Evolutionary conservation across 2,329 filamentous ascomycete species (phyloP), one percentile per base, ranked within the genome.

Genomic region (Fusarium sp.): DNA sequence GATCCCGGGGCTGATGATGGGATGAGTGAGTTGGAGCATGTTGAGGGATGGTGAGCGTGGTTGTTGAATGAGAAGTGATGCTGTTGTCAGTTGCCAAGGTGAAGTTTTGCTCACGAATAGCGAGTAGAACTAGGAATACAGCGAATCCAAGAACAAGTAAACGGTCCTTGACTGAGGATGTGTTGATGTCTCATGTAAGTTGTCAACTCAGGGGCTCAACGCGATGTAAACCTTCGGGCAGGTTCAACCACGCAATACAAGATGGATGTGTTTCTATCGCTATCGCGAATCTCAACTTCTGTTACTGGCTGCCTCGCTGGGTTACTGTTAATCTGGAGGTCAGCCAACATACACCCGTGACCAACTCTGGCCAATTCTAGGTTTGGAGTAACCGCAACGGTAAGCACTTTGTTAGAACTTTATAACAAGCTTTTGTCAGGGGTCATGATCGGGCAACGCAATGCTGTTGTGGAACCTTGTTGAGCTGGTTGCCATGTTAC

Each of bases 1-100:
- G 87, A 88, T 20, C 70, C 82, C 56, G 82, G 78, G 4, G 81
- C 64, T 1, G 82, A 83, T 18, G 82, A 83, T 48, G 78, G 76
- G 2, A 78, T 81, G 76, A 78, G 77, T 58, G 82, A 83, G 56
- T 34, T 81, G 73, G 82, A 84, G 30, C 77, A 81, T 59, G 77
- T 78, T 10, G 82, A 83, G 68, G 81, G 76, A 7, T 72, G 71
- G 52, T 78, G 65, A 69, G 45, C 20, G 58, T 25, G 39, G 58
- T 3, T 70, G 27, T 54, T 52, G 50, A 32, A 25, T 27, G 68
- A 43, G 54, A 25, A 30, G 45, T 58, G 5, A 48, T 52, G 43
- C 11, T 14, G 34, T 11, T 52, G 41, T 59, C 61, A 27, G 34
- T 11, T 20, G 63, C 35, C 34, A 60, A 11, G 23, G 14, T 35